Evolutionary conservation across 1,139 yeast genomes (phyloP).

Genomic region (Candida tetrigidarum): DNA sequence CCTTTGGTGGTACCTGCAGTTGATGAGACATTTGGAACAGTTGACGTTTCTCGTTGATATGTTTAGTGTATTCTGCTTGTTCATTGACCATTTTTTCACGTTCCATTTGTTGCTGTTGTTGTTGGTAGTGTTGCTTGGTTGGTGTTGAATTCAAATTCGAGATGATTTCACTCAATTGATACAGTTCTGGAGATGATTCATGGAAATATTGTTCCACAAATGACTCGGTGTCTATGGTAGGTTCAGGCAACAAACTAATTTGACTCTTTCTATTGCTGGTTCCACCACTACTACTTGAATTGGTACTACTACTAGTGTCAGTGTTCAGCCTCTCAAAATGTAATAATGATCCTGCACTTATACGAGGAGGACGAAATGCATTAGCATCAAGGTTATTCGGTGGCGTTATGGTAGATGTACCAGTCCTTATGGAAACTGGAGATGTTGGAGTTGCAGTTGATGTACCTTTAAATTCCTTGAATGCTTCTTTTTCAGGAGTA

Average conservation of each 20-base stretch:
- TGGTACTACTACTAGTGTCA: slow-evolving; percentile 6
- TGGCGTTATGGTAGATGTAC: slow-evolving; percentile 7
- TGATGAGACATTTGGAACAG: slow-evolving; percentile 7
- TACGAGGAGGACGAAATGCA: slow-evolving; percentile 6
- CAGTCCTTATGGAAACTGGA: slow-evolving; percentile 6
- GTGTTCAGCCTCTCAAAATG: slow-evolving; percentile 10
- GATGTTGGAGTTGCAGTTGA: slow-evolving; percentile 7
- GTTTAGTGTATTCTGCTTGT: slow-evolving; percentile 6
- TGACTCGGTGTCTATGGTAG: slow-evolving; percentile 18
- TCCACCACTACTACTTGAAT: slow-evolving; percentile 9
- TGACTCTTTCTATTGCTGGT: slow-evolving; percentile 12
- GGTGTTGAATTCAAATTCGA: slow-evolving; percentile 9
- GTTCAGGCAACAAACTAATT: slow-evolving; percentile 17
- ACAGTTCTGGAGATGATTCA: slow-evolving; percentile 16
- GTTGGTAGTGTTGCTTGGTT: slow-evolving; percentile 6
- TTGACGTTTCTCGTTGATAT: slow-evolving; percentile 5
- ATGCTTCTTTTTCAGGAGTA: slow-evolving; percentile 11
- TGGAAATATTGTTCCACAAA: slow-evolving; percentile 16
- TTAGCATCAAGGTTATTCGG: slow-evolving; percentile 5
- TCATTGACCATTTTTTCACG: slow-evolving; percentile 7
- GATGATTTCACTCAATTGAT: slow-evolving; percentile 10
- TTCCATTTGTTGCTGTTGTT: slow-evolving; percentile 6
- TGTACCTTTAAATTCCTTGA: slow-evolving; percentile 6
- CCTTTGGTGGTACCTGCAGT: background rate
- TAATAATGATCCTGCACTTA: slow-evolving; percentile 9